phyloP scores from a whole-genome alignment of 2,329 filamentous ascomycete species.

The Teratosphaeria viscida region DNA sequence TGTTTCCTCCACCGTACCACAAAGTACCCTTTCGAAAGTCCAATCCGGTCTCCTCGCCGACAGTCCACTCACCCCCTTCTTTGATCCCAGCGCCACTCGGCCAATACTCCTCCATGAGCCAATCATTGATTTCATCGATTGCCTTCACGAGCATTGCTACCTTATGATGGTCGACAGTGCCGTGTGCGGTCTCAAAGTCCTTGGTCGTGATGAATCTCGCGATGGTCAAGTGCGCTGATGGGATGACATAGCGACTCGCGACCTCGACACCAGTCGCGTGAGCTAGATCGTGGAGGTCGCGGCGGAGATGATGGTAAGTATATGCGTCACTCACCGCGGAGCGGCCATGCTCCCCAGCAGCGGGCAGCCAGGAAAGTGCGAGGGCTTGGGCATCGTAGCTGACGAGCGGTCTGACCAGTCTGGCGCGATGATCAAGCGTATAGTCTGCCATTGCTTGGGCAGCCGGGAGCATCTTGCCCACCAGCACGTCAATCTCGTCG shows the following conservation, averaged over 20 bases:
- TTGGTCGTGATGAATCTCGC: slow-evolving; percentile 63
- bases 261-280: slow-evolving; percentile 55
- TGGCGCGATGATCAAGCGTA: slow-evolving; percentile 55
- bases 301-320: slow-evolving; percentile 82
- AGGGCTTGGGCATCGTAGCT: slow-evolving; percentile 79
- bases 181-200: slow-evolving; percentile 42
- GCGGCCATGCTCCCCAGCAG: slow-evolving; percentile 37
- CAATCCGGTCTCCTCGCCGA: slow-evolving; percentile 76
- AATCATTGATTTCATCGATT: slow-evolving; percentile 68
- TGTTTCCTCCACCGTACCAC: slow-evolving; percentile 76
- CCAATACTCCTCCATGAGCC: slow-evolving; percentile 65
- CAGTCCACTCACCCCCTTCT: slow-evolving; percentile 62
- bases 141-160: slow-evolving; percentile 55
- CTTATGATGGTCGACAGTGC: slow-evolving; percentile 39
- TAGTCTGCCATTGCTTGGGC: slow-evolving; percentile 55
- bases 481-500: slow-evolving; percentile 54
- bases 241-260: slow-evolving; percentile 73
- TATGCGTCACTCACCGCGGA: slow-evolving; percentile 50
- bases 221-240: slow-evolving; percentile 81
- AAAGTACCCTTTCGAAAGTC: slow-evolving; percentile 63
- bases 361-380: slow-evolving; percentile 78
- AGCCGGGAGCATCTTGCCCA: slow-evolving; percentile 45
- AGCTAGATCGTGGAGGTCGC: slow-evolving; percentile 60
- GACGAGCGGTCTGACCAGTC: slow-evolving; percentile 71
- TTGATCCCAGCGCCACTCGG: slow-evolving; percentile 36